These are phyloP conservation scores for Ambrosia artemisiifolia DNA, from an alignment of 129 eudicot genomes.

Conservation along the genomic window DNA sequence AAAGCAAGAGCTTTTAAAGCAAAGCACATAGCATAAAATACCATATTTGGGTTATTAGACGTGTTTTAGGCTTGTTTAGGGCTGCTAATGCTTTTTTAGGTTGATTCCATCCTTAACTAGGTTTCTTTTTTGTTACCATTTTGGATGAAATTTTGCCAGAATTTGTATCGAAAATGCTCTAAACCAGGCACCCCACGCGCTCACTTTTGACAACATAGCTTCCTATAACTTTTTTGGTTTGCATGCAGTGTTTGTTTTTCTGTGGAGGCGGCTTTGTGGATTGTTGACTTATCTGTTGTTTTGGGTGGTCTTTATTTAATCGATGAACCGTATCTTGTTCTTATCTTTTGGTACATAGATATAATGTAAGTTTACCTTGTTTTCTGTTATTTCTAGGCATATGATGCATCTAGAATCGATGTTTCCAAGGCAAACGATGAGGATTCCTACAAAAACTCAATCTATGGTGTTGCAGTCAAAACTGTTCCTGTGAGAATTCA, in stretches of 20 bases:
- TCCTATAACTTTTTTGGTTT: neutral
- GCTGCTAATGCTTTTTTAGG: no score
- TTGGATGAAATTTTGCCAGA: no score
- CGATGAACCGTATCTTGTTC: neutral
- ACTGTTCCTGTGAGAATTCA: constrained; percentile 69
- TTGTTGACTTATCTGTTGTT: neutral
- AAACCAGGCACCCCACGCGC: no score
- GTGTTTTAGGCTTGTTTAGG: no score
- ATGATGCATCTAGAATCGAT: constrained; percentile 79
- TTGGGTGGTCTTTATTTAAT: neutral
- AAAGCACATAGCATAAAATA: no score
- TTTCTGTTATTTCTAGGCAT: constrained; percentile 49
- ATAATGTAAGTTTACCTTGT: neutral
- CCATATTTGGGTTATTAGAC: no score
- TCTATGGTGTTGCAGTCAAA: constrained; percentile 73
- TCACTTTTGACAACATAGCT: no score
- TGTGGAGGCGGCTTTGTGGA: neutral
- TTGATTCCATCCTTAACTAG: no score
- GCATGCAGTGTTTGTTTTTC: neutral
- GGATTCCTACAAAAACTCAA: constrained; percentile 46
- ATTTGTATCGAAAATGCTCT: no score
- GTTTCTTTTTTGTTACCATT: no score
- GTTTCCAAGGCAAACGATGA: constrained; percentile 44
- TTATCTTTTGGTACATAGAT: neutral
- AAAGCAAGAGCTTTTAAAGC: no score